Evolutionary conservation across 73 alveolate genomes (phyloP).

Genomic region (Blepharisma stoltei): DNA sequence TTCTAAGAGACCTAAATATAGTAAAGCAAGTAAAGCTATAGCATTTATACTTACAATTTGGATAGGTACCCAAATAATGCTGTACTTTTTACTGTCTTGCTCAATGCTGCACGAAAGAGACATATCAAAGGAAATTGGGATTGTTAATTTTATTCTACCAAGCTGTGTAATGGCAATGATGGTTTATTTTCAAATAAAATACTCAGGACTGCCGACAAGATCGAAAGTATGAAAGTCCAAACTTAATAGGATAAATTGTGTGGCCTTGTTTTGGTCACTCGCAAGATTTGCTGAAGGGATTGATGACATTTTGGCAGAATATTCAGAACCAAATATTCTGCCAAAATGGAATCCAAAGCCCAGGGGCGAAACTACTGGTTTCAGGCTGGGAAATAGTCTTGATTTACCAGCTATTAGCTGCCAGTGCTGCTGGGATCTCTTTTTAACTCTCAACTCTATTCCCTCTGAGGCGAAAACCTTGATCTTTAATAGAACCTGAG

Average conservation of each 20-base stretch:
- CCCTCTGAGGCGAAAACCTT: too few species aligned
- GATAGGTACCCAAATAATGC: not conserved
- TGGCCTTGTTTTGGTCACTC: not conserved
- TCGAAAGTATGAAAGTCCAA: conserved; percentile 12
- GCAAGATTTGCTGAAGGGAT: not conserved
- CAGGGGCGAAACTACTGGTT: too few species aligned
- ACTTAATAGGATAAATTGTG: not conserved
- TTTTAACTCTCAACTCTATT: too few species aligned
- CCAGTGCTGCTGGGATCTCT: too few species aligned
- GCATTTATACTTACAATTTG: not conserved
- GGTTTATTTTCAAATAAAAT: conserved; percentile 3
- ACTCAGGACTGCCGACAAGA: conserved; percentile 11
- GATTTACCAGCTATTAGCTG: too few species aligned
- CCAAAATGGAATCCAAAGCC: too few species aligned
- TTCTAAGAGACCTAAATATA: conserved; percentile 1
- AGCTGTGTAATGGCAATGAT: not conserved
- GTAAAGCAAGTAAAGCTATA: not conserved
- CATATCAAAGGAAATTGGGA: not conserved
- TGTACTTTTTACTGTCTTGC: not conserved
- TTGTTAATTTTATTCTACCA: conserved; percentile 4
- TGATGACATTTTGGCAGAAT: not conserved
- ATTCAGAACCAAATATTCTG: not conserved
- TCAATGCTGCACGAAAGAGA: not conserved
- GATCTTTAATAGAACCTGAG: too few species aligned
- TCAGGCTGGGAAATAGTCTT: too few species aligned